phyloP scores from a whole-genome alignment of 345 rosid species.

The Mercurialis annua region DNA sequence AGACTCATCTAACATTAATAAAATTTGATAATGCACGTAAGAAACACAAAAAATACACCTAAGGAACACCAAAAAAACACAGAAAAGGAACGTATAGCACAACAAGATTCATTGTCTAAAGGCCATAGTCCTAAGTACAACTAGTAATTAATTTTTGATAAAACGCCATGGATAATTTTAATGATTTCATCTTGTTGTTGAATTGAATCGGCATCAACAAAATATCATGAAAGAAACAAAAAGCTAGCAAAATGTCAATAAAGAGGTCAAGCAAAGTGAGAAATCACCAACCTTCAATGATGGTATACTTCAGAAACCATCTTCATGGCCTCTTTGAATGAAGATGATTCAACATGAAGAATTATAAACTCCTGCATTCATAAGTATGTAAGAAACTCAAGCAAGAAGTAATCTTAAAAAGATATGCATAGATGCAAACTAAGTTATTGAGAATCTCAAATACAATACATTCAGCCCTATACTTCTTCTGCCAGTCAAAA shows the following conservation, averaged over 20 bases:
- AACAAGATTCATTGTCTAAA: background rate
- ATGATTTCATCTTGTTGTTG: background rate
- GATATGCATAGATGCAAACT: background rate
- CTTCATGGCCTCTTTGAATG: slow-evolving; percentile 76
- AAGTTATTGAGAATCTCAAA: background rate
- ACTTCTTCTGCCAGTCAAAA: too few species aligned
- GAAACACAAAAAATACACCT: too few species aligned
- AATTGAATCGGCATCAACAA: background rate
- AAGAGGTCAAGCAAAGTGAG: too few species aligned
- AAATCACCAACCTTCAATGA: slow-evolving; percentile 44
- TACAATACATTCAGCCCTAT: too few species aligned
- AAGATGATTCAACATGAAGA: slow-evolving; percentile 60
- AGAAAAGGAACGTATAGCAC: too few species aligned
- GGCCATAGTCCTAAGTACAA: background rate
- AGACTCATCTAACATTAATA: too few species aligned
- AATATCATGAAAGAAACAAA: background rate
- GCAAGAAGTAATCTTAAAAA: background rate
- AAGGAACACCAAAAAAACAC: too few species aligned
- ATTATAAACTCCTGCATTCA: slow-evolving; percentile 60
- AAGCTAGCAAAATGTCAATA: background rate
- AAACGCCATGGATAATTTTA: background rate
- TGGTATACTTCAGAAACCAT: slow-evolving; percentile 77
- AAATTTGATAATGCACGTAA: too few species aligned
- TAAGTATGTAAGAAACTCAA: slow-evolving; percentile 11
- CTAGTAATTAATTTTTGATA: too few species aligned